These are phyloP conservation scores for Pestalotiopsis sp. DNA, from an alignment of 2,329 filamentous ascomycete species.

Conservation along the genomic window DNA sequence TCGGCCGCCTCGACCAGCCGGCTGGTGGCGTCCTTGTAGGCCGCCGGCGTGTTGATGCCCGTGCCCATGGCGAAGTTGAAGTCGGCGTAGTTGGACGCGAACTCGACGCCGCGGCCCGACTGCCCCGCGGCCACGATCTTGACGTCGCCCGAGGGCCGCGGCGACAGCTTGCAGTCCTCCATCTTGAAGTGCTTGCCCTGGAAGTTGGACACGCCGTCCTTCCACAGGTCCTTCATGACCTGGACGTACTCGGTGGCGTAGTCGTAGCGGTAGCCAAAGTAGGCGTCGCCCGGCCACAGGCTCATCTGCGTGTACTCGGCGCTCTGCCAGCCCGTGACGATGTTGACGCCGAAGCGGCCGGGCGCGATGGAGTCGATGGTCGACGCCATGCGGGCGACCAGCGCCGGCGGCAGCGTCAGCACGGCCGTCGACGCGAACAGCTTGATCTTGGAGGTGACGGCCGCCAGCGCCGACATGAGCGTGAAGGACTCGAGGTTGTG, in stretches of 20 bases:
- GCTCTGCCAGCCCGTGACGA: slow-evolving; percentile 35
- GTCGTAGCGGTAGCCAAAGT: slow-evolving; percentile 32
- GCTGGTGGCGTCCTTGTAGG: slow-evolving; percentile 23
- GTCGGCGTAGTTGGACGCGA: slow-evolving; percentile 31
- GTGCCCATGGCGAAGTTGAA: slow-evolving; percentile 33
- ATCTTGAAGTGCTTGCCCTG: slow-evolving; percentile 35
- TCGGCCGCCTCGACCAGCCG: slow-evolving; percentile 29
- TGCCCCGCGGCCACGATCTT: slow-evolving; percentile 34
- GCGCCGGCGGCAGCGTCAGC: slow-evolving; percentile 30
- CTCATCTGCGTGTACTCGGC: slow-evolving; percentile 35
- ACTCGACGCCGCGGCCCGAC: slow-evolving; percentile 33
- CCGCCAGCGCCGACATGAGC: slow-evolving; percentile 33
- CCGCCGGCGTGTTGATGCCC: slow-evolving; percentile 33
- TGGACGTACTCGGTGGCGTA: slow-evolving; percentile 35
- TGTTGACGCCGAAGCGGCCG: slow-evolving; percentile 33
- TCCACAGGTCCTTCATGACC: slow-evolving; percentile 35
- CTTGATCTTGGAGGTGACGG: slow-evolving; percentile 34
- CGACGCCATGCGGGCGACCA: slow-evolving; percentile 31
- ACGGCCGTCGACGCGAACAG: slow-evolving; percentile 33
- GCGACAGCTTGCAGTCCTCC: slow-evolving; percentile 34
- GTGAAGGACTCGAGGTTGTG: slow-evolving; percentile 35
- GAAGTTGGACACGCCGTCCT: slow-evolving; percentile 30
- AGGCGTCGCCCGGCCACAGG: slow-evolving; percentile 31
- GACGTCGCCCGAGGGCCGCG: slow-evolving; percentile 20
- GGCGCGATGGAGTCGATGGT: slow-evolving; percentile 33